phyloP scores from a whole-genome alignment of 1,139 yeast species.

The Suhomyces panamericanus region DNA sequence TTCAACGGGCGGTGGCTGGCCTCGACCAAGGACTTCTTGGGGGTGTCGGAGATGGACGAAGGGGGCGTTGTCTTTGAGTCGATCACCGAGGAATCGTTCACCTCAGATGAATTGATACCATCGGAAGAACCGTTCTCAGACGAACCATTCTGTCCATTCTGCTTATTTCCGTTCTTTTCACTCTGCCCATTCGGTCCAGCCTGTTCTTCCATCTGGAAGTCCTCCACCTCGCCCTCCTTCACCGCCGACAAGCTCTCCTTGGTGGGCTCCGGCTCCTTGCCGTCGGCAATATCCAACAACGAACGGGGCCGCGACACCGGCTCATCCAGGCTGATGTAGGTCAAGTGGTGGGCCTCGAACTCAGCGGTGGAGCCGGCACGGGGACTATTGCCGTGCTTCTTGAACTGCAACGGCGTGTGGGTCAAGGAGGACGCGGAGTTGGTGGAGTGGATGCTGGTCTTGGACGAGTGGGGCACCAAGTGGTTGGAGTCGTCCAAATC shows the following conservation, averaged over 20 bases:
- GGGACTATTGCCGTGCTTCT: conserved; percentile 7
- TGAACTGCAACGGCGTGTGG: conserved; percentile 16
- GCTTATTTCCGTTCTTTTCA: no score
- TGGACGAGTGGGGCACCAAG: no score
- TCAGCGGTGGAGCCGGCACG: conserved; percentile 1
- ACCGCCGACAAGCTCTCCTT: conserved; percentile 22
- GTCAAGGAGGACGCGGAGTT: conserved; percentile 33
- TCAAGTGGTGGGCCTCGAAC: background rate
- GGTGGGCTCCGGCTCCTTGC: conserved; percentile 5
- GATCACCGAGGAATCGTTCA: background rate
- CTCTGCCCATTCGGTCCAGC: no score
- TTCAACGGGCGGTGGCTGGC: conserved; percentile 7
- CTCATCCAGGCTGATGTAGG: conserved; percentile 5
- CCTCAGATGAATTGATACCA: no score
- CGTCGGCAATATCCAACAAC: conserved; percentile 16
- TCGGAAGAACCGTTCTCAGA: no score
- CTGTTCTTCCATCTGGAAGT: background rate
- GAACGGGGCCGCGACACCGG: conserved; percentile 12
- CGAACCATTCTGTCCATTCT: no score
- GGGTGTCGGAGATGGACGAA: conserved; percentile 7
- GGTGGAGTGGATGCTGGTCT: conserved; percentile 20
- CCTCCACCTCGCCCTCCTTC: conserved; percentile 18
- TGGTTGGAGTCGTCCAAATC: no score
- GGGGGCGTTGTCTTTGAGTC: background rate
- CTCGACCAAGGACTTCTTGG: conserved; percentile 5